Evolutionary conservation across 2,329 filamentous ascomycete genomes (phyloP).

Genomic region (Hypoxylon sp.): DNA sequence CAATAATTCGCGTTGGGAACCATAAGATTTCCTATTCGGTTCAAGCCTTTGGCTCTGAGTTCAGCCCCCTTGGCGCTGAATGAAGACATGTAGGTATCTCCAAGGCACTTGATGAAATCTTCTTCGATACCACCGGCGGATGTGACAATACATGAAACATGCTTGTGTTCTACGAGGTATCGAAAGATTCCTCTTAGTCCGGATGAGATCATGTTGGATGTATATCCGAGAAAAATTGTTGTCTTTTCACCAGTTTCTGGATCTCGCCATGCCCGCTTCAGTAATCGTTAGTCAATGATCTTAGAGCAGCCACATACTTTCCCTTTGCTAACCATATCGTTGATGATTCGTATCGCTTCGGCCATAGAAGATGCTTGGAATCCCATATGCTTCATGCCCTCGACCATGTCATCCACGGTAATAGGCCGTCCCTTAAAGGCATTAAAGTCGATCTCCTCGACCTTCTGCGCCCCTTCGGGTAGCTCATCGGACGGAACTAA

Average conservation of each 20-base stretch:
- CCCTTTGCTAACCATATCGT: slow-evolving; percentile 82
- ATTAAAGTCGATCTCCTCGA: slow-evolving; percentile 95
- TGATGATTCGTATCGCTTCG: slow-evolving; percentile 90
- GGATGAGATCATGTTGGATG: slow-evolving; percentile 96
- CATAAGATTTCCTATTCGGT: slow-evolving; percentile 94
- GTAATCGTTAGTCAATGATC: slow-evolving; percentile 46
- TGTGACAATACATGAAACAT: slow-evolving; percentile 93
- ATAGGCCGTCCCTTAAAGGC: slow-evolving; percentile 80
- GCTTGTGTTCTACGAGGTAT: slow-evolving; percentile 92
- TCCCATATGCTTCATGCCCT: slow-evolving; percentile 88
- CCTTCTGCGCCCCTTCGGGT: slow-evolving; percentile 81
- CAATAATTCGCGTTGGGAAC: slow-evolving; percentile 99
- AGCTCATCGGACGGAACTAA: slow-evolving; percentile 87
- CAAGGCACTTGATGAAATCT: slow-evolving; percentile 98
- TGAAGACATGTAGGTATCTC: slow-evolving; percentile 90
- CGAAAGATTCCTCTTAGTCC: slow-evolving; percentile 92
- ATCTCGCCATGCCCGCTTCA: slow-evolving; percentile 81
- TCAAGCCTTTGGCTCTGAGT: slow-evolving; percentile 87
- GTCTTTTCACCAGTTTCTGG: slow-evolving; percentile 83
- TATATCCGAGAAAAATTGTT: slow-evolving; percentile 97
- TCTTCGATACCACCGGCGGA: slow-evolving; percentile 97
- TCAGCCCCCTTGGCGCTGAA: slow-evolving; percentile 84
- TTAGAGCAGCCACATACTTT: slow-evolving; percentile 36
- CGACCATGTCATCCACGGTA: slow-evolving; percentile 86
- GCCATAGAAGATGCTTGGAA: slow-evolving; percentile 82